Evolutionary conservation across 345 rosid species (phyloP), one percentile per base, ranked within the genome.

Genomic region (Mallotus nudiflorus): DNA sequence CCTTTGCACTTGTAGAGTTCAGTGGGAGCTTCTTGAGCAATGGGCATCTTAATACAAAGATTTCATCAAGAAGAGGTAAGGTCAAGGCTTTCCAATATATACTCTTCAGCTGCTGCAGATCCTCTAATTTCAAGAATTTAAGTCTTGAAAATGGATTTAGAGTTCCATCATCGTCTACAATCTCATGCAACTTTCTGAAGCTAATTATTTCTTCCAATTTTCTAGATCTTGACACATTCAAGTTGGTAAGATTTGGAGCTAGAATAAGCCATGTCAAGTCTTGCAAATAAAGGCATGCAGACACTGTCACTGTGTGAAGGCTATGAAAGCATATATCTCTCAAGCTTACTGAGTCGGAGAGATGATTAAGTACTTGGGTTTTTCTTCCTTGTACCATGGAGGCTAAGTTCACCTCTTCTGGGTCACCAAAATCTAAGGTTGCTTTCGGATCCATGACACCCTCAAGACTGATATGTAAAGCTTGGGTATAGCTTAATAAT

Each of bases 1-100:
- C 44, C 2, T n/a, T 6, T 33, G 76, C 77, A 16, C 76, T 66
- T 24, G 31, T 27, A 6, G 69, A 70, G 62, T 67, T 33, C 11
- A 73, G 61, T 24, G 82, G 77, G 48, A 81, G 81, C 63, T 57
- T 74, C 73, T 22, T 68, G 13, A 74, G 77, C 22, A 20, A 40
- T 60, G 63, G 75, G 45, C 80, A 78, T 16, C 7, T 9, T 1
- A 5, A 0, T 13, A 74, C 71, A 9, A 29, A 10, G 3, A 60
- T 66, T 5, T 19, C 3, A 13, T 59, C 42, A 25, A 77, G 55
- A 61, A 45, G 35, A 9, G 62, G 54, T 22, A 81, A 66, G 54
- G 78, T 69, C 42, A 78, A 51, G 20, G 60, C 55, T 39, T 48
- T 13, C 54, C 65, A 1, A 46, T 69, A 75, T 70, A 52, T 52